A percentile compares a stretch with the other conserved stretches of the same genome.
Evolutionary conservation across 1,284 basidiomycete species (phyloP).

Genomic region (Rhodotorula sp.): DNA sequence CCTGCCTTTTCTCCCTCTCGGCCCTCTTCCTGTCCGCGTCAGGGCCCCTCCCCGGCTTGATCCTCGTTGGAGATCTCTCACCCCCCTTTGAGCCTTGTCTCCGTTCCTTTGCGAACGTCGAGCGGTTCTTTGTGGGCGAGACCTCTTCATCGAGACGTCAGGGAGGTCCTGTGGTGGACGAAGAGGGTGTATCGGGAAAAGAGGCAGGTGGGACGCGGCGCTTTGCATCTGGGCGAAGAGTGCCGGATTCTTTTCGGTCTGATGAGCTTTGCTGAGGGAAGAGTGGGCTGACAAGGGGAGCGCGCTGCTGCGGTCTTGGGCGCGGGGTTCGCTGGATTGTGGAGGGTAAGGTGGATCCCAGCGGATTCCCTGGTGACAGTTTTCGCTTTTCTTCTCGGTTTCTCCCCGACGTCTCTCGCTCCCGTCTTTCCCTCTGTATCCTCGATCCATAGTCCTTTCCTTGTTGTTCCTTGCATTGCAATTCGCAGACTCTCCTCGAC

Average conservation of each 20-base stretch:
- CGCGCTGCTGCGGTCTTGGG: too few relatives aligned
- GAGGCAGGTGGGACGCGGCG: background rate
- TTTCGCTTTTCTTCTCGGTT: too few relatives aligned
- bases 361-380: conserved; percentile 3
- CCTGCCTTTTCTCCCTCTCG: too few relatives aligned
- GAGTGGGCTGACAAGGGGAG: too few relatives aligned
- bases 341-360: conserved; percentile 19
- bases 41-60: background rate
- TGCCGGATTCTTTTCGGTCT: background rate
- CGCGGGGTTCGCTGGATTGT: background rate
- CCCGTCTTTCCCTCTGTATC: background rate
- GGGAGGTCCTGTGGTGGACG: too few relatives aligned
- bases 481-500: background rate
- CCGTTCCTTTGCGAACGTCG: conserved; percentile 11
- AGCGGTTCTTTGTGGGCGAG: conserved; percentile 7
- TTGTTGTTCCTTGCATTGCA: background rate
- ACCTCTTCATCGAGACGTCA: too few relatives aligned
- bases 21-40: background rate
- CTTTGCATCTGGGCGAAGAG: background rate
- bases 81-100: conserved; percentile 16
- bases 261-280: conserved; percentile 1
- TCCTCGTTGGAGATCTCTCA: background rate
- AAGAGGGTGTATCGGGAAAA: background rate
- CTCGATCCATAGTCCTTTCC: too few relatives aligned
- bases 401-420: background rate